Percentiles rank a stretch among this genome's conserved stretches.
Evolutionary conservation across 257 asterid genomes (phyloP).

Genomic region (Fraxinus pennsylvanica): DNA sequence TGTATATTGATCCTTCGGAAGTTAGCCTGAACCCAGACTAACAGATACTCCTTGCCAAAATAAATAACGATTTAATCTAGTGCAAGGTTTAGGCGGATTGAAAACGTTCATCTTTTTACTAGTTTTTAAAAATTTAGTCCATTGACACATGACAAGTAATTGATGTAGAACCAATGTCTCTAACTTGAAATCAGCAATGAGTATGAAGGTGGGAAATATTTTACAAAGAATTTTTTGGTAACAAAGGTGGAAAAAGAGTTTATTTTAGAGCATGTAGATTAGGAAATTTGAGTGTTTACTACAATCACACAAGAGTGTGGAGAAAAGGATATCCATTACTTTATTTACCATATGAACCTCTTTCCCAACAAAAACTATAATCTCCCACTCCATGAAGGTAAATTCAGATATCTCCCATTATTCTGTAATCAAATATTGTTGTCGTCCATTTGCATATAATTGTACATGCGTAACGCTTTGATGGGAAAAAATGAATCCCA

Average conservation of each 20-base stretch:
- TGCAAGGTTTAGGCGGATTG: neutral
- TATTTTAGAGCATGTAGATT: neutral
- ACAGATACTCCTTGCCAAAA: neutral
- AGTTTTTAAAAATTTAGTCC: neutral
- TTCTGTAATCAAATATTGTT: neutral
- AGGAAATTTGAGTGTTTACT: neutral
- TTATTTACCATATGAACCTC: neutral
- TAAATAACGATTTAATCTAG: neutral
- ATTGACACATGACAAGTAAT: neutral
- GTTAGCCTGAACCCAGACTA: neutral
- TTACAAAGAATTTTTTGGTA: neutral
- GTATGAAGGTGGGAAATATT: neutral
- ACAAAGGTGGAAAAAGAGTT: neutral
- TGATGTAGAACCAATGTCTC: neutral
- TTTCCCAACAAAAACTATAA: neutral
- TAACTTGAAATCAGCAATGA: neutral
- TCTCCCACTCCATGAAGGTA: neutral
- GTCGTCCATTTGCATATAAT: too few species aligned
- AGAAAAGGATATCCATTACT: neutral
- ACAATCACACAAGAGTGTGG: neutral
- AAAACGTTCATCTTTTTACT: too few species aligned
- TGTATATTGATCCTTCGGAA: neutral
- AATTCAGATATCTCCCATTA: conserved; percentile 13
- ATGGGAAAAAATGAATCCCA: too few species aligned
- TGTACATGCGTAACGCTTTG: too few species aligned